Base-by-base conservation (phyloP, 371 early-diverging fungal species). In the Mortierella sp. region DNA sequence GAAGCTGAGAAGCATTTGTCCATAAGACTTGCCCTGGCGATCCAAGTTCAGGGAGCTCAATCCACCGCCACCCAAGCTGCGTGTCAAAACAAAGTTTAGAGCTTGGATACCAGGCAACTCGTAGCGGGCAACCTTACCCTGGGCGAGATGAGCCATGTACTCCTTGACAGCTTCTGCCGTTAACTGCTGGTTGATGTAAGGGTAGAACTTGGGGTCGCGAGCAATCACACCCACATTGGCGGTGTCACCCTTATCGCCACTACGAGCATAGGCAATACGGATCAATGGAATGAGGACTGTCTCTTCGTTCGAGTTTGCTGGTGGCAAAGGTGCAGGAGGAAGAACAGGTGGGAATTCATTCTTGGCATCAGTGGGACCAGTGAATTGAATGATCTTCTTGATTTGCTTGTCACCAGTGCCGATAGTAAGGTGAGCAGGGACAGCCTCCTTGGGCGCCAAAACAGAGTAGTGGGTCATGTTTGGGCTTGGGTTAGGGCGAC, bases 191-290 rank as follows among this genome's bases (percentile, higher is more conserved):
- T 75, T 73, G 43, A 89, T 66, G 75, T 88, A 64, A 2, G 90
- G 90, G 54, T 87, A 87, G 64, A 85, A 91, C 64, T 85, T 85
- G 32, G 91, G 88, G 43, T 91, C 88, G 3, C 94, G 85, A 16
- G 90, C 89, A 78, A 94, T 89, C 40, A 94, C 87, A 20, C 94
- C 94, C 37, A 94, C 83, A 65, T 94, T 94, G 70, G 88, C 88
- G 0, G 90, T 88, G 72, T 94, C 93, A 28, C 94, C 94, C 72
- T 94, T 94, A 72, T 94, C 94, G 20, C 94, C 94, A 70, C 93
- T 92, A 22, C 94, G 87, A 3, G 91, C 94, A 79, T 88, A 89
- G 20, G 92, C 92, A 18, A 94, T 70, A 24, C 88, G 83, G 69
- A 94, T 90, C 63, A 94, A 78, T 5, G 87, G 88, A 26, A 89